phyloP scores from a whole-genome alignment of 768 basidiomycete genomes.

The Daedaleopsis sinensis region DNA sequence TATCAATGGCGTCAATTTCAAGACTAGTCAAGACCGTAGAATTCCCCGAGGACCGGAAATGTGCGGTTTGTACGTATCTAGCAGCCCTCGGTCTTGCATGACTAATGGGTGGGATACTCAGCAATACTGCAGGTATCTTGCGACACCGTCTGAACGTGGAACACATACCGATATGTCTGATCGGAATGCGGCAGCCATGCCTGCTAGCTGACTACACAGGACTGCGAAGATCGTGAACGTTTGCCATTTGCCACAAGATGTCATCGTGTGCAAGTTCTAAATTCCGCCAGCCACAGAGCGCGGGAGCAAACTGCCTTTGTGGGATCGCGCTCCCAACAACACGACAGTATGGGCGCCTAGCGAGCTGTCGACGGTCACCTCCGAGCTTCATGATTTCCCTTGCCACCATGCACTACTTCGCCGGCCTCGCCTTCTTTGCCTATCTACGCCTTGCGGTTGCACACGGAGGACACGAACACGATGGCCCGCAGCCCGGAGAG shows the following conservation, averaged over 20 bases:
- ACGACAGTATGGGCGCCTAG: neutral
- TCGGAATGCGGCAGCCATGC: too few relatives aligned
- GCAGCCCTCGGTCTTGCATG: too few relatives aligned
- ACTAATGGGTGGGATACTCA: too few relatives aligned
- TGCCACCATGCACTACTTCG: slow-evolving; percentile 48
- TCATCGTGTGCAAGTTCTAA: neutral
- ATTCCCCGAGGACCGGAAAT: too few relatives aligned
- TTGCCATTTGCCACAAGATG: neutral
- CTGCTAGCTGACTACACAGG: too few relatives aligned
- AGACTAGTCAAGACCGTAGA: too few relatives aligned
- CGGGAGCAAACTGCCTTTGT: neutral
- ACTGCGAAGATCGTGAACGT: too few relatives aligned
- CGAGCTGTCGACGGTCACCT: neutral
- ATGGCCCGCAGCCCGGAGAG: slow-evolving; percentile 54
- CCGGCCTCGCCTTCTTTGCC: slow-evolving; percentile 43
- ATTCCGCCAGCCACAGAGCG: neutral
- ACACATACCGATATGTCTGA: too few relatives aligned
- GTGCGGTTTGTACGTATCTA: too few relatives aligned
- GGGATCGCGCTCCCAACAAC: neutral
- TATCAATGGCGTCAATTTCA: too few relatives aligned
- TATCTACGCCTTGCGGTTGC: slow-evolving; percentile 38
- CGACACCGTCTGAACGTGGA: too few relatives aligned
- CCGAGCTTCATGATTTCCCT: neutral
- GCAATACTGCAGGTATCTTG: too few relatives aligned
- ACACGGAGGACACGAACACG: slow-evolving; percentile 67